phyloP scores from a whole-genome alignment of 2,329 filamentous ascomycete species.

The Esteya vermicola region DNA sequence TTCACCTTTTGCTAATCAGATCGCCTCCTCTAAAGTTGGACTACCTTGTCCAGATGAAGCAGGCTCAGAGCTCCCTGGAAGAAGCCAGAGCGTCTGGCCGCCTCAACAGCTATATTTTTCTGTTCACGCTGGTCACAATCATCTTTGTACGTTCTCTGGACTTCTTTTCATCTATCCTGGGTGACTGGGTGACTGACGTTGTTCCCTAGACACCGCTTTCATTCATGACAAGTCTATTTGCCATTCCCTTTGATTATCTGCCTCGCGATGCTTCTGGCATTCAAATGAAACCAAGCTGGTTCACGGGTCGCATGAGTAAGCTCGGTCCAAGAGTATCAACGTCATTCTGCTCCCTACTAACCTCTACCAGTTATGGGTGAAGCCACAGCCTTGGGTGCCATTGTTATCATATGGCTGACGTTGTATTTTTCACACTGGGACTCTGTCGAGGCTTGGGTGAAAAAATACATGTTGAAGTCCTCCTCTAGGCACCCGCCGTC shows the following conservation, averaged over 20 bases:
- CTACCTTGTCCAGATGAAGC: constrained; percentile 1
- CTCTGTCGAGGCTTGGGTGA: no score
- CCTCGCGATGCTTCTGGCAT: no score
- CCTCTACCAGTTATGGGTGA: neutral
- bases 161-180: neutral
- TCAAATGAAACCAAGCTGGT: neutral
- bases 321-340: neutral
- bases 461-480: no score
- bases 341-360: no score
- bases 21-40: constrained; percentile 1
- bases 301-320: neutral
- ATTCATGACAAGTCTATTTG: constrained; percentile 1
- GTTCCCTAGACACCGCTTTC: neutral
- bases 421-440: no score
- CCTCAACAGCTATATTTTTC: neutral
- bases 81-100: neutral
- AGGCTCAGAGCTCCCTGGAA: neutral
- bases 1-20: no score
- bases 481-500: no score
- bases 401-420: neutral
- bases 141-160: neutral
- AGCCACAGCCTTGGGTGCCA: neutral
- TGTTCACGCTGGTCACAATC: constrained; percentile 1
- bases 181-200: neutral
- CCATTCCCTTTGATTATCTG: neutral